Evolutionary conservation across 306 rosid species (phyloP).

Genomic region (Delonix regia): DNA sequence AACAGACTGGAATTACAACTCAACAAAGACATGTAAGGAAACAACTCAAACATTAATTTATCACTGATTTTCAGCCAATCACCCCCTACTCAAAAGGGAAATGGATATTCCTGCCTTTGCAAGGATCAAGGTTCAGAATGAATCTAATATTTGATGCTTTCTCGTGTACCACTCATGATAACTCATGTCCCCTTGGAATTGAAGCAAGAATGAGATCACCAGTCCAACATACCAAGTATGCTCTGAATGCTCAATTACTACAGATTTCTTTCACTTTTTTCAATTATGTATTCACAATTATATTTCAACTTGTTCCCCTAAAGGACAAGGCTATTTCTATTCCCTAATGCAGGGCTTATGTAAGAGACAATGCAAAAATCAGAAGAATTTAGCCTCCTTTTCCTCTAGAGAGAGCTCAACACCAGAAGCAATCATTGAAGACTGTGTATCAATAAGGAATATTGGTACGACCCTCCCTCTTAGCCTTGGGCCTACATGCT

Average conservation of each 20-base stretch:
- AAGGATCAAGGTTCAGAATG: background rate
- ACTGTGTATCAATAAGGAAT: background rate
- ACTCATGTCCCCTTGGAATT: background rate
- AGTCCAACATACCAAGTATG: background rate
- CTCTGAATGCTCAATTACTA: background rate
- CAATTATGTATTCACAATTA: background rate
- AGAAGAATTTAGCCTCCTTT: background rate
- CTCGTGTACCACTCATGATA: background rate
- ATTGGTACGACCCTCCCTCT: too few relatives aligned
- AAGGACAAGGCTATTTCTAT: background rate
- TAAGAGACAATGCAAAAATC: background rate
- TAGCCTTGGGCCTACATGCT: too few relatives aligned
- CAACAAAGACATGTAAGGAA: background rate
- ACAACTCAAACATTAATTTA: background rate
- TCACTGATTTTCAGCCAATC: background rate
- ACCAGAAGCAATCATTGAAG: background rate
- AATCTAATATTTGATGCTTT: background rate
- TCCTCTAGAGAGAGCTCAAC: background rate
- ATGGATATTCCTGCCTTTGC: background rate
- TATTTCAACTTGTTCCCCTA: background rate
- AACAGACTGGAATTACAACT: background rate
- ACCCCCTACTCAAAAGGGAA: background rate
- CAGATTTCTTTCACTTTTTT: background rate
- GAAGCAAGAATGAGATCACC: background rate
- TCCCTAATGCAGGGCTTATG: background rate